These are phyloP conservation scores for Lactarius akahatsu DNA, from an alignment of 768 basidiomycete genomes.

Conservation along the genomic window DNA sequence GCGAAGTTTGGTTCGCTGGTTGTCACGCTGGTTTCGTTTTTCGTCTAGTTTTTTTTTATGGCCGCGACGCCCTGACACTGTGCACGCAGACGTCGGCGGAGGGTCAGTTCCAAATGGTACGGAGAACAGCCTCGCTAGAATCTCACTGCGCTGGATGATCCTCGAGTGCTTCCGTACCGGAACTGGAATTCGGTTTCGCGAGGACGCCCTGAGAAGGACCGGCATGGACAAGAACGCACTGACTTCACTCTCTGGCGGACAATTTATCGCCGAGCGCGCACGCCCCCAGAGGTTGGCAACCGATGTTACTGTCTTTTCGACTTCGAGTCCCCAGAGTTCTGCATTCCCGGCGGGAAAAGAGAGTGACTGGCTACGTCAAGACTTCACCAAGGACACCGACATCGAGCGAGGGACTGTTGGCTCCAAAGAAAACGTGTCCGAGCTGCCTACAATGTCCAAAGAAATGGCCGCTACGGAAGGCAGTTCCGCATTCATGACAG, in stretches of 20 bases:
- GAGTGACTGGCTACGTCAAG: constrained; percentile 19
- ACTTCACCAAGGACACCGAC: constrained; percentile 35
- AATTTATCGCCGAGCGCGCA: background rate
- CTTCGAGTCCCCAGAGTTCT: background rate
- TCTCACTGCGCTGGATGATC: constrained; percentile 62
- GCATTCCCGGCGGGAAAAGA: background rate
- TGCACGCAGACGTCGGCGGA: constrained; percentile 66
- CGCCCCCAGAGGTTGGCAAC: background rate
- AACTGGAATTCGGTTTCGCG: constrained; percentile 42
- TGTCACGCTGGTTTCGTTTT: constrained; percentile 57
- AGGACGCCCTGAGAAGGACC: background rate
- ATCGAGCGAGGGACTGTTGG: constrained; percentile 31
- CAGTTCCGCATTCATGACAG: constrained; percentile 35
- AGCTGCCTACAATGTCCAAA: constrained; percentile 24
- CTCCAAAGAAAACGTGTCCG: constrained; percentile 29
- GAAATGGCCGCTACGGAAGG: constrained; percentile 21
- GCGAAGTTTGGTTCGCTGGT: constrained; percentile 82
- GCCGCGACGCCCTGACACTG: background rate
- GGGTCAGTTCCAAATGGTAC: constrained; percentile 60
- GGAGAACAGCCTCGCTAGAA: constrained; percentile 61
- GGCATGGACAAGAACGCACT: background rate
- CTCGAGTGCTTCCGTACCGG: constrained; percentile 51
- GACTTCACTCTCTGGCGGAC: background rate
- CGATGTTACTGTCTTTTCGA: background rate
- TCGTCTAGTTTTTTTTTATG: constrained; percentile 25